Conservation (phyloP, 2,329 filamentous ascomycete species). For the Colletotrichum kahawae region DNA sequence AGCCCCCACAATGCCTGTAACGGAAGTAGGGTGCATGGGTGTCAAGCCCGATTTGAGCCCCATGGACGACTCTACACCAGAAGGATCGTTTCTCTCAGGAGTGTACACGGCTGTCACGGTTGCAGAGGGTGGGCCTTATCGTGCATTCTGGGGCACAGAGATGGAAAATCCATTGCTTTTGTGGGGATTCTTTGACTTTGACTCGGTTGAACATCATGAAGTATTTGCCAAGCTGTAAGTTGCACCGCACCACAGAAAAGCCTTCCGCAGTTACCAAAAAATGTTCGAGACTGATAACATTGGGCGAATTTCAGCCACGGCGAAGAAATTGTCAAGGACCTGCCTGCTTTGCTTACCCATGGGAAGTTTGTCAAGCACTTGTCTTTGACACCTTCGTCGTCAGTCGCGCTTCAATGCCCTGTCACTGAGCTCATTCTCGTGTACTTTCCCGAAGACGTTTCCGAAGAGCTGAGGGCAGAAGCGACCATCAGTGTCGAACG, state of each 20-base stretch:
- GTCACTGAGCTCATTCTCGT: conserved; percentile 21
- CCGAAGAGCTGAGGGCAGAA: background rate
- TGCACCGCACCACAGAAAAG: background rate
- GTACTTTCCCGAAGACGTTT: conserved; percentile 17
- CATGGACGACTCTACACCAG: conserved; percentile 23
- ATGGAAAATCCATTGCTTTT: conserved; percentile 23
- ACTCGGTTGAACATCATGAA: conserved; percentile 28
- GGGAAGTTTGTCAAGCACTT: conserved; percentile 28
- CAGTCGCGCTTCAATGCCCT: conserved; percentile 20
- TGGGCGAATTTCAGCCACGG: conserved; percentile 10
- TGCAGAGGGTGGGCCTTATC: conserved; percentile 23
- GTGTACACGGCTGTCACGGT: conserved; percentile 18
- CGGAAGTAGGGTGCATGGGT: conserved; percentile 24
- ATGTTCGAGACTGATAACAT: background rate
- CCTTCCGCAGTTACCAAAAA: no score
- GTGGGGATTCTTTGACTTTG: conserved; percentile 31
- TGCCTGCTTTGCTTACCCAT: conserved; percentile 23
- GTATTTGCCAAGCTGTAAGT: conserved; percentile 26
- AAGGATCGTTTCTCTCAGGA: conserved; percentile 19
- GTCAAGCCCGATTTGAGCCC: conserved; percentile 24
- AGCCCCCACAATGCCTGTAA: conserved; percentile 16
- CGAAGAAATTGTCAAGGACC: conserved; percentile 21
- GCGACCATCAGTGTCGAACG: background rate
- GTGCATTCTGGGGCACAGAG: conserved; percentile 26
- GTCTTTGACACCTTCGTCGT: conserved; percentile 11